A percentile compares a stretch with the other conserved stretches of the same genome.
These are phyloP conservation scores for Fusarium sp. DNA, from an alignment of 2,329 filamentous ascomycete genomes.

Conservation along the genomic window DNA sequence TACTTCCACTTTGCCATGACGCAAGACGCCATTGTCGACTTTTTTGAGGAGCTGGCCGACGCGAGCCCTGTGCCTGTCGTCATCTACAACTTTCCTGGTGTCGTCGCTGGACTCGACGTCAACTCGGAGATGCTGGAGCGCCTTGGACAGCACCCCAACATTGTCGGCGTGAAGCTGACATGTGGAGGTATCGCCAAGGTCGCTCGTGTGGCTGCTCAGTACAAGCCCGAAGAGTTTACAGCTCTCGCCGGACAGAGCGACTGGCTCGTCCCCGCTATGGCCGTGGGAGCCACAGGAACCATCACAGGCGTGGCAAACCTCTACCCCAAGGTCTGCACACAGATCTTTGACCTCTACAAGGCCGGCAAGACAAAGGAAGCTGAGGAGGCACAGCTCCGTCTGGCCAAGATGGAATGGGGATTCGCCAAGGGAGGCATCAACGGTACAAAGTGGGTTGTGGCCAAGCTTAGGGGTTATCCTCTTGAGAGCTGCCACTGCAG, in stretches of 20 bases:
- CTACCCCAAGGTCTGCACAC: conserved; percentile 68
- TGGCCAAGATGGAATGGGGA: conserved; percentile 66
- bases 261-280: conserved; percentile 73
- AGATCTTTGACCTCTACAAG: conserved; percentile 61
- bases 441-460: conserved; percentile 71
- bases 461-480: conserved; percentile 65
- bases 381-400: conserved; percentile 60
- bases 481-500: conserved; percentile 63
- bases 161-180: conserved; percentile 78
- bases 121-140: conserved; percentile 73
- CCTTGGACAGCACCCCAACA: conserved; percentile 70
- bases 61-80: conserved; percentile 72
- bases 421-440: conserved; percentile 71
- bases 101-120: conserved; percentile 75
- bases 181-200: conserved; percentile 82
- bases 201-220: conserved; percentile 65
- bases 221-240: conserved; percentile 67
- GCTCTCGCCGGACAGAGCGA: conserved; percentile 80
- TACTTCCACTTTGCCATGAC: conserved; percentile 77
- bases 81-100: conserved; percentile 80
- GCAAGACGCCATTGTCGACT: conserved; percentile 68
- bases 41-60: conserved; percentile 71
- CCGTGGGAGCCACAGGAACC: conserved; percentile 68
- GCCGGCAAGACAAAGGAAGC: conserved; percentile 62
- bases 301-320: conserved; percentile 74